phyloP scores from a whole-genome alignment of 169 alveolate species.

The Plasmodium gaboni region DNA sequence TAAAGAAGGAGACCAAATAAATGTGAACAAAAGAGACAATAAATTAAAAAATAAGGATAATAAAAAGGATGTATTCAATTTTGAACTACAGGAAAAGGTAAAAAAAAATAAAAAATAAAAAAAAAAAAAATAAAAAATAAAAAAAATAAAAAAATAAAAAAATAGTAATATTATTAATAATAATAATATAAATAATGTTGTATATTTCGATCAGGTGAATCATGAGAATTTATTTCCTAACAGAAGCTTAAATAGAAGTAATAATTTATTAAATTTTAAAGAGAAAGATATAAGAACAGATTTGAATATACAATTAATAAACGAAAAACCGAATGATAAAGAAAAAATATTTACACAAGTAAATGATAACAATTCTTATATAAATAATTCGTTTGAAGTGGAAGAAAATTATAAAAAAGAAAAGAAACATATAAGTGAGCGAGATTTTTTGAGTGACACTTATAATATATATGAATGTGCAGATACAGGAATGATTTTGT shows the following conservation, averaged over 20 bases:
- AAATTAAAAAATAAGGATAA: neutral
- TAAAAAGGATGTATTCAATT: conserved; percentile 11
- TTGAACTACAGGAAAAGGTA: conserved; percentile 3
- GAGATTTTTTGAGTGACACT: conserved; percentile 19
- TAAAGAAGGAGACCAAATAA: neutral
- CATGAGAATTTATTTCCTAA: no score
- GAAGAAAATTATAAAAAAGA: neutral
- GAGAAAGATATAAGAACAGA: no score
- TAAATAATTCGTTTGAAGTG: no score
- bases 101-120: no score
- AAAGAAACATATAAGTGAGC: conserved; percentile 19
- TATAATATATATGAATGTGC: conserved; percentile 21
- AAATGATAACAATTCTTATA: no score
- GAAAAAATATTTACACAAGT: no score
- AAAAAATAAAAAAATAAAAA: neutral
- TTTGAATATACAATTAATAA: no score
- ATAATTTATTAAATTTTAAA: no score
- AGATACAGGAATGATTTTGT: conserved; percentile 25
- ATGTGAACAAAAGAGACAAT: neutral
- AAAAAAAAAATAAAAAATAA: neutral
- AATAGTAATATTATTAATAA: neutral
- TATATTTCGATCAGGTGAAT: no score
- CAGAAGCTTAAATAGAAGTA: no score
- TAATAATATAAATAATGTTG: no score
- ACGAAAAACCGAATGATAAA: no score